Base-by-base conservation (phyloP, 2,329 filamentous ascomycete species). In the Fusarium sp. region DNA sequence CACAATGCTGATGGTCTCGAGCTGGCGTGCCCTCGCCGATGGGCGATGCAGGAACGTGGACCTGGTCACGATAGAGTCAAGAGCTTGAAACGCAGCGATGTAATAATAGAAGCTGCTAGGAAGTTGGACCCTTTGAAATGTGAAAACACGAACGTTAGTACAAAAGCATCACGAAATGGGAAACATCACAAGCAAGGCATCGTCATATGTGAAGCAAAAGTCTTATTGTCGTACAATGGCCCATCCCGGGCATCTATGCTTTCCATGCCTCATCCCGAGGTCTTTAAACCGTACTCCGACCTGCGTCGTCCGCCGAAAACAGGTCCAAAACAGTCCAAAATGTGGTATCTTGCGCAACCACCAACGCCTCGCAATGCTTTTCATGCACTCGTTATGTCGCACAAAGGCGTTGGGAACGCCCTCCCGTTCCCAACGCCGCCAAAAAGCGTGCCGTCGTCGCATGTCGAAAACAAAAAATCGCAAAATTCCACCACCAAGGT, bases 271-370 rank as follows among this genome's bases (percentile, higher is more conserved):
- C 61, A 37, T 58, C 46, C 35, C 41, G 61, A 64, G 59, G 61
- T 40, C 53, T 64, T 63, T 36, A 50, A 55, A 39, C 33, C 57
- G 20, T 23, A 50, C 52, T 45, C 52, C 36, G 33, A 46, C 62
- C 54, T 64, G 53, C 37, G 61, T 60, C 60, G 55, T 49, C 46
- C 37, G n/a, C 41, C 59, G 59, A 64, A 64, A 64, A 58, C 45
- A 64, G 52, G 52, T 11, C 21, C 58, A 63, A 59, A 48, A 23
- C 31, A n/a, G 37, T 39, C 51, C 33, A 42, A 54, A 65, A 50
- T 50, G 58, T 67, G 68, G 66, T 71, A 71, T 71, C 69, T 60
- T 53, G 54, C 36, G 55, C 55, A 47, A 55, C 66, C 60, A 60
- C 68, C 61, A 71, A 71, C 66, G 62, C 69, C 69, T 43, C 20